Conservation (phyloP, 345 rosid species). For the Ricinus communis region DNA sequence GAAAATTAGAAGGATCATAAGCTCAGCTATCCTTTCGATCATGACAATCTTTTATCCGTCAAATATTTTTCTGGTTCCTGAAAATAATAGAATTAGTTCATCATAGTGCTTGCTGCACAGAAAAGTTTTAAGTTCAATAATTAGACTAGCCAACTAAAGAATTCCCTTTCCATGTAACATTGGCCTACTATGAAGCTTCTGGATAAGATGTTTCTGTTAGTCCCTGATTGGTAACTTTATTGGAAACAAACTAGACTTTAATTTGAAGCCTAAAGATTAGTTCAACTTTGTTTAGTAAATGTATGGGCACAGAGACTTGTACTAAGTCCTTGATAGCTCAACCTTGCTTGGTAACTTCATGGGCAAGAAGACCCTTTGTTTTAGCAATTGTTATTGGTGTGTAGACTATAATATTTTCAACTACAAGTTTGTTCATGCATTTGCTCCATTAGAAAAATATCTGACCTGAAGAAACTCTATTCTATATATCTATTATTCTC, state of each 20-base stretch:
- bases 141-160: background rate
- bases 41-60: no score
- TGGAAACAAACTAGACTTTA: background rate
- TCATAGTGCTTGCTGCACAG: background rate
- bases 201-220: slow-evolving; percentile 3
- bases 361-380: background rate
- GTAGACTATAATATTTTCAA: background rate
- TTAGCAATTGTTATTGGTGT: background rate
- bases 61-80: no score
- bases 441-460: slow-evolving; percentile 9
- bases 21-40: no score
- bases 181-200: background rate
- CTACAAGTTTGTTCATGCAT: slow-evolving; percentile 13
- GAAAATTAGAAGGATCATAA: slow-evolving; percentile 9
- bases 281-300: background rate
- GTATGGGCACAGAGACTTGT: slow-evolving; percentile 5
- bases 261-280: background rate
- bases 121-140: background rate
- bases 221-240: background rate
- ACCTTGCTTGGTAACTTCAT: background rate
- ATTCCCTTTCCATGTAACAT: background rate
- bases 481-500: background rate
- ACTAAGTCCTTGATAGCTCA: slow-evolving; percentile 6
- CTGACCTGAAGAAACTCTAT: slow-evolving; percentile 13
- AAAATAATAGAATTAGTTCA: background rate